phyloP scores from a whole-genome alignment of 371 early-diverging fungal species.

The Rhizopus delemar region DNA sequence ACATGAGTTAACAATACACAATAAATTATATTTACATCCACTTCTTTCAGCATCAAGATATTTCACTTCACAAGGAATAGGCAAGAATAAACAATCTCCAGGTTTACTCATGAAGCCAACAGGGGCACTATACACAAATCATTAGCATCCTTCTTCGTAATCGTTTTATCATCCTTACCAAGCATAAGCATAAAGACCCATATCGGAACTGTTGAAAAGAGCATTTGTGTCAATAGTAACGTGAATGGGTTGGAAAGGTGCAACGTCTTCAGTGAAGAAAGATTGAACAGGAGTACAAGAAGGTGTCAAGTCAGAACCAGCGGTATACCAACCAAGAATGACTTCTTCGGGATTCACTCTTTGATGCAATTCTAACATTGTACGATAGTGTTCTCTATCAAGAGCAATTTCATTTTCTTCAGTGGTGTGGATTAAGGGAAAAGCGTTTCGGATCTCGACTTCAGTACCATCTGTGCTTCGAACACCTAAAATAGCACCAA shows the following conservation, averaged over 20 bases:
- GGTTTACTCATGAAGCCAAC: conserved; percentile 69
- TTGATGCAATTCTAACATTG: conserved; percentile 85
- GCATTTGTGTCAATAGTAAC: conserved; percentile 84
- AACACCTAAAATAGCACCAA: conserved; percentile 87
- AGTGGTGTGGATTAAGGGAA: conserved; percentile 79
- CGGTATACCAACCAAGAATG: conserved; percentile 93
- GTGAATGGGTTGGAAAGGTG: conserved; percentile 83
- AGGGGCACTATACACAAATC: conserved; percentile 54
- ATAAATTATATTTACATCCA: conserved; percentile 68
- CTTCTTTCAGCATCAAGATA: conserved; percentile 86
- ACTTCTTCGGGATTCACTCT: conserved; percentile 88
- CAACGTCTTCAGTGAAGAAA: conserved; percentile 80
- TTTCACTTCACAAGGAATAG: conserved; percentile 86
- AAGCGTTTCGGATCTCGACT: conserved; percentile 87
- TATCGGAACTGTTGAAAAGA: conserved; percentile 62
- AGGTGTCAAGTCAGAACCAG: conserved; percentile 70
- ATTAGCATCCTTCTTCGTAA: not conserved
- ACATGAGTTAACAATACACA: not conserved
- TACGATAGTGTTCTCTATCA: conserved; percentile 87
- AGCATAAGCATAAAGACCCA: conserved; percentile 78
- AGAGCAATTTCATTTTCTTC: conserved; percentile 68
- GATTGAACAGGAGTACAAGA: conserved; percentile 85
- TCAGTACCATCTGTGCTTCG: conserved; percentile 83
- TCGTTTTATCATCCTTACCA: conserved; percentile 41
- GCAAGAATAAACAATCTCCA: conserved; percentile 83